Percentiles rank a stretch among this genome's conserved stretches.
These are phyloP conservation scores for Phytophthora colocasiae DNA, from an alignment of 352 stramenopile species.

Conservation along the genomic window DNA sequence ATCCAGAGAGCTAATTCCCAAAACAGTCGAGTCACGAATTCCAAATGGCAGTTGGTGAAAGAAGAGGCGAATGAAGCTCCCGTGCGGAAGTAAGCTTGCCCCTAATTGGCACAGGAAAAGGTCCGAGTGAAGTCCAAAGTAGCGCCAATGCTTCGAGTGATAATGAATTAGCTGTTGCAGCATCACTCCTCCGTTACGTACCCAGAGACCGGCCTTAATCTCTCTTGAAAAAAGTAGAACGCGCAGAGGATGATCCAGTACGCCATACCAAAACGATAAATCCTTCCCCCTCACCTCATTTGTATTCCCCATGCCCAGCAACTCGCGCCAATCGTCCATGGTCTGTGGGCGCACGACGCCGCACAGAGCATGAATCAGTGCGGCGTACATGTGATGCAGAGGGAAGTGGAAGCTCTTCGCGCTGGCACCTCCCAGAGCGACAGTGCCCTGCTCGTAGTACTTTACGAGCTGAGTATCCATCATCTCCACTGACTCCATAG, in stretches of 20 bases:
- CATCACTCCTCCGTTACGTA: conserved; percentile 84
- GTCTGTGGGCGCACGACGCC: conserved; percentile 47
- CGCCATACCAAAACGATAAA: conserved; percentile 55
- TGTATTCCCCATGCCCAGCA: conserved; percentile 42
- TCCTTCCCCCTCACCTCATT: conserved; percentile 31
- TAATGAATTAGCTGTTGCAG: conserved; percentile 84
- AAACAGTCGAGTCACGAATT: conserved; percentile 29
- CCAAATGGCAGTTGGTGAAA: conserved; percentile 61
- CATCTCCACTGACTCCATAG: neutral
- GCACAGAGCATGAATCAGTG: conserved; percentile 60
- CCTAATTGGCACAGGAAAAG: conserved; percentile 73
- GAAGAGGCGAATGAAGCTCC: conserved; percentile 62
- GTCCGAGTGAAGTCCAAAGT: conserved; percentile 77
- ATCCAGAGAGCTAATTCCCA: conserved; percentile 21
- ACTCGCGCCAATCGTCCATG: conserved; percentile 50
- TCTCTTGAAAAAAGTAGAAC: conserved; percentile 72
- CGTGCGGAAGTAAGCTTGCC: conserved; percentile 55
- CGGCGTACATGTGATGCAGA: conserved; percentile 81
- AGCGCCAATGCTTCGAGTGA: conserved; percentile 84
- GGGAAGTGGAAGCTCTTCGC: conserved; percentile 79
- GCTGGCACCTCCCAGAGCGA: conserved; percentile 35
- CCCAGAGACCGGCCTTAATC: conserved; percentile 80
- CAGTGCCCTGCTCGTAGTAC: conserved; percentile 49
- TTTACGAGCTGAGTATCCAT: conserved; percentile 34
- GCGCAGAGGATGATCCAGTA: conserved; percentile 58